A percentile compares a stretch with the other conserved stretches of the same genome.
phyloP scores from a whole-genome alignment of 345 rosid genomes.

The Trapa bicornis region DNA sequence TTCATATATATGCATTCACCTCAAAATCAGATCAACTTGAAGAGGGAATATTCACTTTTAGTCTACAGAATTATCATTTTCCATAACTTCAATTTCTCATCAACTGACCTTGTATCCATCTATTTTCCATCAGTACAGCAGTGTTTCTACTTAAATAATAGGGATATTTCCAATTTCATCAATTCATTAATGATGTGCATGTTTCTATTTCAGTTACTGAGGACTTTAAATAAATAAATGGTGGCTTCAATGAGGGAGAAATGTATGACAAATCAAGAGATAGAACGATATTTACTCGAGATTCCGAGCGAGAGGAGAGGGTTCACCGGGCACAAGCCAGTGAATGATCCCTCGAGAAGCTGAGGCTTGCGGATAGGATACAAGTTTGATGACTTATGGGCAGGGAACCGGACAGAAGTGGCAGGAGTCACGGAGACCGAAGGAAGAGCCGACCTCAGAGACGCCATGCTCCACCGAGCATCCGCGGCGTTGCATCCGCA shows the following conservation, averaged over 20 bases:
- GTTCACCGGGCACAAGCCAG: slow-evolving; percentile 37
- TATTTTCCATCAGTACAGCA: background rate
- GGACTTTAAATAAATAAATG: background rate
- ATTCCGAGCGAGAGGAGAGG: slow-evolving; percentile 41
- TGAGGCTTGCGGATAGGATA: slow-evolving; percentile 18
- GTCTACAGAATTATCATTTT: background rate
- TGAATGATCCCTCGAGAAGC: slow-evolving; percentile 26
- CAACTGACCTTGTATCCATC: background rate
- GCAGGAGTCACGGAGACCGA: slow-evolving; percentile 17
- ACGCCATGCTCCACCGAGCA: slow-evolving; percentile 52
- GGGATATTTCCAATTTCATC: background rate
- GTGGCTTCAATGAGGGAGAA: background rate
- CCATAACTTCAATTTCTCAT: background rate
- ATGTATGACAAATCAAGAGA: background rate
- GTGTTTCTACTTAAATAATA: background rate
- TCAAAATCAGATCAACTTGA: too few relatives aligned
- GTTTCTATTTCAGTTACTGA: too few relatives aligned
- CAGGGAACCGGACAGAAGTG: slow-evolving; percentile 26
- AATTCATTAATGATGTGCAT: background rate
- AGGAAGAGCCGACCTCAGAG: slow-evolving; percentile 61
- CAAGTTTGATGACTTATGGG: slow-evolving; percentile 16
- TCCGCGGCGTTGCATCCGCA: slow-evolving; percentile 14
- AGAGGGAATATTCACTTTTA: too few relatives aligned
- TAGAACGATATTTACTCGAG: slow-evolving; percentile 26
- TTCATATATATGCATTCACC: too few relatives aligned